Conservation (phyloP, 1,139 yeast species). For the Hansenula sp. region DNA sequence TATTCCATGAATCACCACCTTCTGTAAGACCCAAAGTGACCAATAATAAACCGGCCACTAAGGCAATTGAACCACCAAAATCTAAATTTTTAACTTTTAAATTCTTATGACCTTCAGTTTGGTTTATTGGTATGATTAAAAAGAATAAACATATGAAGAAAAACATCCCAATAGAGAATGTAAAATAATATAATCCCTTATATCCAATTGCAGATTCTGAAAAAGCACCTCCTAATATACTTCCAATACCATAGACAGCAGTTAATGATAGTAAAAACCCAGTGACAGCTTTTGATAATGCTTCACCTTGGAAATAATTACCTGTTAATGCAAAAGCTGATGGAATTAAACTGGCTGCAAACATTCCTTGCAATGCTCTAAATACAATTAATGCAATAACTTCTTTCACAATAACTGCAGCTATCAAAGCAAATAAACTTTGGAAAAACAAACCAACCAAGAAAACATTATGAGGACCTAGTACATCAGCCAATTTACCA, state of each 20-base stretch:
- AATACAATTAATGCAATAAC: slow-evolving; percentile 29
- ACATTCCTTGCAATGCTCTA: slow-evolving; percentile 36
- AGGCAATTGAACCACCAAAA: slow-evolving; percentile 22
- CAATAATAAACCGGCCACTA: slow-evolving; percentile 27
- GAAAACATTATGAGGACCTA: slow-evolving; percentile 26
- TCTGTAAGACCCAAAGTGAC: slow-evolving; percentile 32
- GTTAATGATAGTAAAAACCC: slow-evolving; percentile 23
- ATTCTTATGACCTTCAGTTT: slow-evolving; percentile 14
- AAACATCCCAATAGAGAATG: slow-evolving; percentile 20
- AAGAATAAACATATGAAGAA: slow-evolving; percentile 16
- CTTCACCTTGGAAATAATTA: slow-evolving; percentile 4
- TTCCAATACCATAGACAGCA: slow-evolving; percentile 27
- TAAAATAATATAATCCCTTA: slow-evolving; percentile 26
- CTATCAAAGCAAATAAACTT: slow-evolving; percentile 22
- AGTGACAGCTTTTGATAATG: slow-evolving; percentile 8
- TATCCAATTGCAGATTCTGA: slow-evolving; percentile 28
- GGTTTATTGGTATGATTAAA: slow-evolving; percentile 15
- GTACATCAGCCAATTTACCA: slow-evolving; percentile 29
- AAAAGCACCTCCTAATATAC: slow-evolving; percentile 33
- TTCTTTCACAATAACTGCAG: slow-evolving; percentile 23
- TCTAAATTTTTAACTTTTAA: slow-evolving; percentile 23
- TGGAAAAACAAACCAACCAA: slow-evolving; percentile 10
- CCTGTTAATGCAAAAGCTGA: slow-evolving; percentile 27
- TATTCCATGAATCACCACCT: slow-evolving; percentile 31
- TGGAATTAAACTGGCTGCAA: slow-evolving; percentile 32